Conservation (phyloP, 768 basidiomycete species). For the Phaeotremella fagi region DNA sequence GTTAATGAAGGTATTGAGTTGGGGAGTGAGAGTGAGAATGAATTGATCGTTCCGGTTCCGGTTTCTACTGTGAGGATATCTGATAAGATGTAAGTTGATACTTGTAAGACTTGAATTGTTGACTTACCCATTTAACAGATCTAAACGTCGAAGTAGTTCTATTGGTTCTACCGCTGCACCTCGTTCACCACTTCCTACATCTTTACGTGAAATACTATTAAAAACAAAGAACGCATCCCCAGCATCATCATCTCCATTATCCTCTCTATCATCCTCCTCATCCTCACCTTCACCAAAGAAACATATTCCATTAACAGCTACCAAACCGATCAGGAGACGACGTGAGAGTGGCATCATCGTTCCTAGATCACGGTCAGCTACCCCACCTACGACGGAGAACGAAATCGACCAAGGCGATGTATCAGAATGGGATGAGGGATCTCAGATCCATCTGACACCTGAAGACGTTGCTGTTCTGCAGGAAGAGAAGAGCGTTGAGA, state of each 20-base stretch:
- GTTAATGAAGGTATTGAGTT: slow-evolving; percentile 17
- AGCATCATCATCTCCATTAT: slow-evolving; percentile 1
- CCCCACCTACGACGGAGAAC: background rate
- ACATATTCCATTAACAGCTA: background rate
- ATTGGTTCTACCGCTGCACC: slow-evolving; percentile 9
- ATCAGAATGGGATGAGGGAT: slow-evolving; percentile 12
- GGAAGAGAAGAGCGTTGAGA: slow-evolving; percentile 4
- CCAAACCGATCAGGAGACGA: slow-evolving; percentile 7
- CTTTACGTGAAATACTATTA: background rate
- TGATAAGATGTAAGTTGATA: too few relatives aligned
- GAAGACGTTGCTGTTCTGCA: background rate
- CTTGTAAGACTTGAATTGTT: too few relatives aligned
- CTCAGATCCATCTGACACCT: background rate
- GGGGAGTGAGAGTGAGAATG: slow-evolving; percentile 9
- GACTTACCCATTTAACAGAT: too few relatives aligned
- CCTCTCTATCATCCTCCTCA: slow-evolving; percentile 2
- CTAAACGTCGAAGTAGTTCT: background rate
- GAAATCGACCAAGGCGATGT: background rate
- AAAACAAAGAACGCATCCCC: background rate
- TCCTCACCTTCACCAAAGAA: slow-evolving; percentile 11
- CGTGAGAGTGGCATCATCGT: slow-evolving; percentile 16
- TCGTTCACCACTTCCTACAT: slow-evolving; percentile 6
- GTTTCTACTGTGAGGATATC: too few relatives aligned
- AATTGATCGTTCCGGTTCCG: slow-evolving; percentile 1
- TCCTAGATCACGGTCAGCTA: background rate